Evolutionary conservation across 495 filamentous ascomycete genomes (phyloP).

Genomic region (Aspergillus affinis): DNA sequence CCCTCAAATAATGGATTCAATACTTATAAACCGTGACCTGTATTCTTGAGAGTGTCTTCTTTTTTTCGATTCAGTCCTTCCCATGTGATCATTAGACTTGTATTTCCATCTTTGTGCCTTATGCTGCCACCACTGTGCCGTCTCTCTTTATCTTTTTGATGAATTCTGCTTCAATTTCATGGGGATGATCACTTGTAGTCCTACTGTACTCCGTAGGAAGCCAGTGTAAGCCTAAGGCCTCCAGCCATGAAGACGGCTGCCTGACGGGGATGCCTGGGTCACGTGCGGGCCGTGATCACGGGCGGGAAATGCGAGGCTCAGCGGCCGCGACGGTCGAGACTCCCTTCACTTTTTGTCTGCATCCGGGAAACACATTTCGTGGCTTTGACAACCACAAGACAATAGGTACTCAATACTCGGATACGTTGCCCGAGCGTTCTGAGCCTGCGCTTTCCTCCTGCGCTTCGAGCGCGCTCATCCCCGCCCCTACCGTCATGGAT

Average conservation of each 20-base stretch:
- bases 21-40: conserved; percentile 24
- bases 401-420: neutral
- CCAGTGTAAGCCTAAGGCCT: neutral
- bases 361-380: neutral
- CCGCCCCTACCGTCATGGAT: conserved; percentile 59
- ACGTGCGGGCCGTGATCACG: neutral
- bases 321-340: neutral
- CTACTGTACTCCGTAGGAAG: no score
- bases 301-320: neutral
- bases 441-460: conserved; percentile 1
- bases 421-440: neutral
- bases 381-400: neutral
- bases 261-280: neutral
- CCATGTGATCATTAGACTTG: conserved; percentile 30
- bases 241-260: neutral
- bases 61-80: conserved; percentile 15
- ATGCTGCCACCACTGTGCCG: conserved; percentile 10
- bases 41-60: conserved; percentile 25
- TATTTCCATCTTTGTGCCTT: conserved; percentile 15
- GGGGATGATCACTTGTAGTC: neutral
- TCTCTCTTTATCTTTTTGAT: conserved; percentile 4
- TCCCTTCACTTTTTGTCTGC: neutral
- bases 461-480: conserved; percentile 21
- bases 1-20: conserved; percentile 26
- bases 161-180: neutral